phyloP scores from a whole-genome alignment of 176 grass and related monocot species.

The Carex parvula region DNA sequence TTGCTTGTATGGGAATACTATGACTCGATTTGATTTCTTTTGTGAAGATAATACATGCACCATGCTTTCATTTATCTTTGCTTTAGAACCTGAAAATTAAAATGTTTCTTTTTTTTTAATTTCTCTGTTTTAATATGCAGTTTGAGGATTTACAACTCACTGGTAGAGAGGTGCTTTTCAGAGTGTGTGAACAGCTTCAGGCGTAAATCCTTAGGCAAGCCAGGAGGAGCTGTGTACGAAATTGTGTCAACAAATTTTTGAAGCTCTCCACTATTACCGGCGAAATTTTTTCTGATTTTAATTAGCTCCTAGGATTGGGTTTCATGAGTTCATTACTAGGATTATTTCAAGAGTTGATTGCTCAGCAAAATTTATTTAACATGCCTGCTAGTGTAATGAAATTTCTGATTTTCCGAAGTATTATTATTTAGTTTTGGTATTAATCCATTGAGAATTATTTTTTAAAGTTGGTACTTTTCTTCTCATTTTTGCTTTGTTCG shows the following conservation, averaged over 20 bases:
- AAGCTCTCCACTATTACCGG: conserved; percentile 33
- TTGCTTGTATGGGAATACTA: background rate
- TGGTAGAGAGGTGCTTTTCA: conserved; percentile 52
- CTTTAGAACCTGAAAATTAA: background rate
- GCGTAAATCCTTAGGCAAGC: conserved; percentile 45
- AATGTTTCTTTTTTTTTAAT: background rate
- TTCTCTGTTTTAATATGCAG: conserved; percentile 13
- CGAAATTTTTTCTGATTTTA: conserved; percentile 35
- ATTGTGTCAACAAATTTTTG: conserved; percentile 56
- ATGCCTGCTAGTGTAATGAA: too few relatives aligned
- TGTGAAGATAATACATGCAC: background rate
- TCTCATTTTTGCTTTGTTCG: background rate
- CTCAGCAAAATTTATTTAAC: background rate
- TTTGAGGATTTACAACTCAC: conserved; percentile 40
- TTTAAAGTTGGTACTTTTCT: background rate
- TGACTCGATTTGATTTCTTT: background rate
- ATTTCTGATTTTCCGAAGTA: background rate
- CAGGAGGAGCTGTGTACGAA: conserved; percentile 46
- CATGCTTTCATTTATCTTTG: background rate
- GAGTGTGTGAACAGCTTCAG: conserved; percentile 57
- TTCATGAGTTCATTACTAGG: background rate
- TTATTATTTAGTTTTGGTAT: background rate
- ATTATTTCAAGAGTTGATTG: background rate
- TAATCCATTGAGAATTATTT: background rate
- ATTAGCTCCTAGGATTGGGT: background rate